Base-by-base conservation (phyloP, 306 rosid species). In the Senna tora region DNA sequence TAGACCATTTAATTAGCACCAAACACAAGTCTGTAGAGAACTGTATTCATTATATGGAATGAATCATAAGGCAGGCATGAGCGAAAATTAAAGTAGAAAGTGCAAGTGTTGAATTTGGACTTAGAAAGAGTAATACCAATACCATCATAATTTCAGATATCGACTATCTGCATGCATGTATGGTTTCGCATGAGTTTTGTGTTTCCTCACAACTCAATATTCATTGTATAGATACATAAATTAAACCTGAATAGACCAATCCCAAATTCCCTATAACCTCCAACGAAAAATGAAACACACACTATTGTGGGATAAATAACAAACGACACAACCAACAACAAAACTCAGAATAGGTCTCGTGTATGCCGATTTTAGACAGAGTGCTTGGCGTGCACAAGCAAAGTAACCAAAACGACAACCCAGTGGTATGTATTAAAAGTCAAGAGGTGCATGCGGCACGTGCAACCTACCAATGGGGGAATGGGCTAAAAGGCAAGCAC, bases 371-470 rank as follows among this genome's bases (percentile, higher is more conserved):
- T 16, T 46, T 33, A 36, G 39, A 36, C 39, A 6, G 66, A n/a
- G 15, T 6, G 47, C 67, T 61, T 34, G 8, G n/a, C 5, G 9
- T 36, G 3, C 39, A 36, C 39, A 36, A 36, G 39, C 3, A 36
- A 7, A 7, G 6, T 7, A 4, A 6, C 5, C 39, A 36, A 36
- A 36, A 36, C 39, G 39, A 36, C 39, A 36, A 36, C 43, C 0
- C 2, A 55, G 8, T 52, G 9, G 0, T 1, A 2, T 1, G n/a
- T n/a, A n/a, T n/a, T n/a, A 0, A 14, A 59, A 33, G 47, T 60
- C 47, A 60, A 60, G 14, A 11, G 65, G 28, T 9, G 65, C 49
- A 30, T 38, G 60, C 12, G 43, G 47, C 59, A 32, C 60, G 72
- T 33, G 72, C 33, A 33, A 33, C 46, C 47, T n/a, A 61, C 16